Conservation (phyloP, 257 asterid species). For the Solanum acaule region DNA sequence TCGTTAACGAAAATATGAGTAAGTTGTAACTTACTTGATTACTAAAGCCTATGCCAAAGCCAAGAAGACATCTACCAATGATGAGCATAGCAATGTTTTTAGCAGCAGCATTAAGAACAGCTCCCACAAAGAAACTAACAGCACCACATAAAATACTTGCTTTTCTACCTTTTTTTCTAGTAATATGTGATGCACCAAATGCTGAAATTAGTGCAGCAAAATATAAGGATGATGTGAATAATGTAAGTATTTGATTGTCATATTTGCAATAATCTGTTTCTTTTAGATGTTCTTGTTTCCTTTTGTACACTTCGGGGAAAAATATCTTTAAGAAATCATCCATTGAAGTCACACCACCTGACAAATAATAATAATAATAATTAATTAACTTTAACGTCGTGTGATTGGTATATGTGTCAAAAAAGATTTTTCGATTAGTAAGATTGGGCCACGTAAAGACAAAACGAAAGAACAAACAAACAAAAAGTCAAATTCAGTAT, state of each 20-base stretch:
- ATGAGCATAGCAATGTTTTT: slow-evolving; percentile 47
- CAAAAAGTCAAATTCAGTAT: neutral
- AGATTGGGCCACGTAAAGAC: neutral
- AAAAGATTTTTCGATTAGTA: neutral
- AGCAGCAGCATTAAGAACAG: slow-evolving; percentile 47
- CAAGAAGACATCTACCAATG: slow-evolving; percentile 62
- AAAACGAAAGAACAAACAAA: neutral
- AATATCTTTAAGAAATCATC: slow-evolving; percentile 58
- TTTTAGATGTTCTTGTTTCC: slow-evolving; percentile 28
- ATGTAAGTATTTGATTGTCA: slow-evolving; percentile 55
- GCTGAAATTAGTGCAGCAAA: slow-evolving; percentile 58
- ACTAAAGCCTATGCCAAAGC: slow-evolving; percentile 73
- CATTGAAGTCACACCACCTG: slow-evolving; percentile 87
- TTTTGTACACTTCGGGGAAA: slow-evolving; percentile 46
- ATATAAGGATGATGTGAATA: slow-evolving; percentile 74
- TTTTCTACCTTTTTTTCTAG: slow-evolving; percentile 49
- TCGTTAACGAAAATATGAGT: neutral
- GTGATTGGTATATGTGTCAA: neutral
- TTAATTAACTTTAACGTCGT: neutral
- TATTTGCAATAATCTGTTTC: slow-evolving; percentile 71
- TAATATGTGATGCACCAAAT: slow-evolving; percentile 49
- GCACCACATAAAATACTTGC: slow-evolving; percentile 56
- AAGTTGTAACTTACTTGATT: slow-evolving; percentile 39
- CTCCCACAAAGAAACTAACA: slow-evolving; percentile 52
- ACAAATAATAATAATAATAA: neutral